Conservation (phyloP, 805 yeast genomes). For the Metschnikowia amazonensis region DNA sequence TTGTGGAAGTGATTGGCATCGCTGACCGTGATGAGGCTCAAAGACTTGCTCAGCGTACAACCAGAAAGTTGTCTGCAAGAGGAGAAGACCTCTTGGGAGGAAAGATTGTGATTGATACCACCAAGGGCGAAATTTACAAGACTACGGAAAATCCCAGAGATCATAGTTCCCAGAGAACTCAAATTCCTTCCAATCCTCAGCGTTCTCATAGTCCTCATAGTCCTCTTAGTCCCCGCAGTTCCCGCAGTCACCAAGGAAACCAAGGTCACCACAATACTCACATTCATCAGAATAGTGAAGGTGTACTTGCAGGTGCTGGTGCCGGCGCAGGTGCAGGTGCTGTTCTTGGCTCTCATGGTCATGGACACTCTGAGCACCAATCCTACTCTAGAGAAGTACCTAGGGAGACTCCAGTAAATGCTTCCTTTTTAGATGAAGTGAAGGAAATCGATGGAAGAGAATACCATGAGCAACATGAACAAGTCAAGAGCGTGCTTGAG, state of each 20-base stretch:
- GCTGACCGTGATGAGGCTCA: constrained; percentile 28
- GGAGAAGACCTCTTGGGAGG: constrained; percentile 34
- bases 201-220: too few species aligned
- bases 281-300: background rate
- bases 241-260: too few species aligned
- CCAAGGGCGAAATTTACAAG: constrained; percentile 30
- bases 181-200: too few species aligned
- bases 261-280: background rate
- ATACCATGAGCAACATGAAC: constrained; percentile 7
- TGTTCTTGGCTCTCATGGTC: background rate
- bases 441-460: constrained; percentile 4
- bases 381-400: too few species aligned
- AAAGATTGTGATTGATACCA: constrained; percentile 32
- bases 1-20: constrained; percentile 36
- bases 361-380: background rate
- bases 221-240: background rate
- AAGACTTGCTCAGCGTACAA: constrained; percentile 29
- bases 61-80: constrained; percentile 26
- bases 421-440: background rate
- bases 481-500: constrained; percentile 4
- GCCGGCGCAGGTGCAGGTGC: background rate
- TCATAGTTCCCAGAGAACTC: too few species aligned
- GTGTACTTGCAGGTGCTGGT: background rate
- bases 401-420: too few species aligned
- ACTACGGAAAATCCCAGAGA: too few species aligned